Evolutionary conservation across 163 green algal species (phyloP), one percentile per base, ranked within the genome.

Genomic region (Smithsoniella earleae): DNA sequence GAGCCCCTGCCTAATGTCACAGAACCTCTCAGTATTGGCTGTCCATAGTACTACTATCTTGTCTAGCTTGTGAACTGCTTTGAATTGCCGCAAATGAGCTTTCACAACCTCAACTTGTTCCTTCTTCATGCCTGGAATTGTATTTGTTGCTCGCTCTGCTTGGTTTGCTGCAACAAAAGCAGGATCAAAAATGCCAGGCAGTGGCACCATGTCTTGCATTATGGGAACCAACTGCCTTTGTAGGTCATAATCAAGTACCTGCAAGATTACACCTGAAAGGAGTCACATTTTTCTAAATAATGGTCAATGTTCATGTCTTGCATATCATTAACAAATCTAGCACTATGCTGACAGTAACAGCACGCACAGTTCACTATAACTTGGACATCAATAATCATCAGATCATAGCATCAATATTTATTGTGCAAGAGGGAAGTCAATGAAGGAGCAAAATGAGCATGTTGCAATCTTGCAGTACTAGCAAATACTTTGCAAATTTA

Each of bases 11-110:
- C 77, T 62, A 73, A 91, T 84, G 66, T 95, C 82, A 37, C 86
- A 86, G 75, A 95, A 99, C 22, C 94, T 85, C 86, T 99, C 94
- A 0, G 94, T 99, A 87, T 99, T 99, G 66, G 94, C 94, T 4
- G 94, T 98, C 94, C 94, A 99, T 63, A 99, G 85, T 6, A 99
- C 85, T 2, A 99, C 86, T 18, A 95, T 74, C 44, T 84, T 83
- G 66, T 93, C 86, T 8, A 97, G 74, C 2, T 74, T 78, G 40
- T 81, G 88, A 20, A 74, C 65, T 45, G 83, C 74, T 84, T 96
- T 96, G 86, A 98, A 99, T 16, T 87, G 76, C 33, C 89, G 85
- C 76, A 97, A 97, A 43, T 98, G 83, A 62, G 81, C 72, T 13
- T 90, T 86, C 13, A 98, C 77, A 8, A 83, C 66, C 73, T 91